These are phyloP conservation scores for Scenedesmus sp. DNA, from an alignment of 163 green algal genomes.

Conservation along the genomic window DNA sequence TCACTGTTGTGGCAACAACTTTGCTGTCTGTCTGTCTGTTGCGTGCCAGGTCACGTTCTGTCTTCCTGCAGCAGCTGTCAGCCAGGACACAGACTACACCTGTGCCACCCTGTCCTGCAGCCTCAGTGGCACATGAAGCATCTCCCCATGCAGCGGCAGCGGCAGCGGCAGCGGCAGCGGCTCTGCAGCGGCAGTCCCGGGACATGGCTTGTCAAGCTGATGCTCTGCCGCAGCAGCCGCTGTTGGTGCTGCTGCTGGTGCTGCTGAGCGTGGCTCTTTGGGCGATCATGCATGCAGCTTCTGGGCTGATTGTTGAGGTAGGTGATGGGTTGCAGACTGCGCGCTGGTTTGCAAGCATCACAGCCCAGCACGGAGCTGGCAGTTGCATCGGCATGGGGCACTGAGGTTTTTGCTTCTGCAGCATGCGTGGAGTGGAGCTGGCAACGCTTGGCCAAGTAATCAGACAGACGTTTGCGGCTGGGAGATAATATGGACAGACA, in stretches of 20 bases:
- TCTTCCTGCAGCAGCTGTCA: slow-evolving; percentile 18
- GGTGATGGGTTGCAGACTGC: background rate
- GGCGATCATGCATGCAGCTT: background rate
- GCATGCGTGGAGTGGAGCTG: no score
- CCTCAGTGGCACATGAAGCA: background rate
- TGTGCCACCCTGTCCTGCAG: background rate
- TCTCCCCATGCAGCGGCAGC: background rate
- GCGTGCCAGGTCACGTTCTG: background rate
- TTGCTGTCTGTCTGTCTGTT: background rate
- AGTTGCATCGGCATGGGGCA: background rate
- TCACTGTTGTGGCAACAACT: background rate
- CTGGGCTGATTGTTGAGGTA: background rate
- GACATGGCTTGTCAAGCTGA: background rate
- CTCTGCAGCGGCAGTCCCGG: background rate
- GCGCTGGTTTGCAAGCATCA: background rate
- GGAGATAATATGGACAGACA: background rate
- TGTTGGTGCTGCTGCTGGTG: background rate
- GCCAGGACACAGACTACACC: background rate
- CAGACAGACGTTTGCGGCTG: background rate
- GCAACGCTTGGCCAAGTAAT: no score
- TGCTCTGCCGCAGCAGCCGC: background rate
- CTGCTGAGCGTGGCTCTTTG: background rate
- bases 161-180: background rate
- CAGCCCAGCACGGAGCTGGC: background rate
- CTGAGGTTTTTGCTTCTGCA: background rate